Conservation (phyloP, 2,329 filamentous ascomycete species). For the Cordyceps cicadae region DNA sequence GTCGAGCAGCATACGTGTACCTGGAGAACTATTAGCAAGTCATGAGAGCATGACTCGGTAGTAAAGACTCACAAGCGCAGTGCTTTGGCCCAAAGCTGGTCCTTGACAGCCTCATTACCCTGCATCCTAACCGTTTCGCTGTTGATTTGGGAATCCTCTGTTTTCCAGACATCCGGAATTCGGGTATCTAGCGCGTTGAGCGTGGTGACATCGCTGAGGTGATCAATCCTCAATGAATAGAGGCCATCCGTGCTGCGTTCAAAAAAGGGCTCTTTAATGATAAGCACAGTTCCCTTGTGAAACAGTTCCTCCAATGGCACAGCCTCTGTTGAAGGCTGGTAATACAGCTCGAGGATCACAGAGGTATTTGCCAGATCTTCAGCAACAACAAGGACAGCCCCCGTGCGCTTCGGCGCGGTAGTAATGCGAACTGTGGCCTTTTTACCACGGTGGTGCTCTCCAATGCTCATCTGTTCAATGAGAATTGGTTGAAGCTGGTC, state of each 20-base stretch:
- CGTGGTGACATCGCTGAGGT: constrained; percentile 39
- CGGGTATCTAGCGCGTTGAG: constrained; percentile 27
- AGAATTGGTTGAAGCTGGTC: not conserved
- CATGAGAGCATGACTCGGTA: not conserved
- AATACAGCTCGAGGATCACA: too few species aligned
- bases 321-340: too few species aligned
- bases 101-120: constrained; percentile 28
- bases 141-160: not conserved
- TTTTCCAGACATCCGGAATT: constrained; percentile 32
- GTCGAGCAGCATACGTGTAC: constrained; percentile 29
- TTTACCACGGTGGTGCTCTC: constrained; percentile 12
- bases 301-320: too few species aligned
- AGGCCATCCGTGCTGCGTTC: constrained; percentile 29
- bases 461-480: not conserved
- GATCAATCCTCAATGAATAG: constrained; percentile 43
- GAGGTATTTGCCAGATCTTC: too few species aligned
- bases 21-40: constrained; percentile 16
- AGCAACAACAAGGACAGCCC: too few species aligned
- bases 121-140: constrained; percentile 18
- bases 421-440: not conserved
- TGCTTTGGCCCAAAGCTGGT: constrained; percentile 22
- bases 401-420: too few species aligned
- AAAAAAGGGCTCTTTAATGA: constrained; percentile 49
- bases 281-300: constrained; percentile 22
- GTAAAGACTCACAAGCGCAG: constrained; percentile 22